Base-by-base conservation (phyloP, 2,329 filamentous ascomycete species). In the Amphichorda felina region DNA sequence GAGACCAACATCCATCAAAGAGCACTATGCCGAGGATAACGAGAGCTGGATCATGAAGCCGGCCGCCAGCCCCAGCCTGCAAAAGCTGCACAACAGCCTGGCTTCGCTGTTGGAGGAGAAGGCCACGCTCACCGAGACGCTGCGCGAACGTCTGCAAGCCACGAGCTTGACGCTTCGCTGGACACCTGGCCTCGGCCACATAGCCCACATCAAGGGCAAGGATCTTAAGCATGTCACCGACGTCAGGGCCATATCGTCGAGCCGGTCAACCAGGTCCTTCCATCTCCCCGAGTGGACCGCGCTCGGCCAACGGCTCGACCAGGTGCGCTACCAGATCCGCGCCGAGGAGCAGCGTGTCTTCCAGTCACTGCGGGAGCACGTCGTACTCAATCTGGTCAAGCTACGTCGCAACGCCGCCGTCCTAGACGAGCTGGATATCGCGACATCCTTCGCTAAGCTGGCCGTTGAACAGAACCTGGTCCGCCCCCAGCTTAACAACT, bases 401-500 rank as follows among this genome's bases (percentile, higher is more conserved):
- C 72, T 98, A 11, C 79, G 91, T 5, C 82, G 82, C 38, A 96
- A 95, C 55, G 88, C 89, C 9, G 71, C 76, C n/a, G 82, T 94
- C 1, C 73, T 98, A 15, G 89, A 96, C 53, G 88, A 95, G 56
- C 72, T 98, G 8, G 91, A 98, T 57, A 82, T 98, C 26, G 75
- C 82, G 3, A 85, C 84, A 37, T 86, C 86, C 0, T 94, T 94
- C 50, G 86, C 91, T 3, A 69, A 67, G 4, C 68, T 96, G 3
- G 88, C 91, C 2, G 55, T 67, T 17, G 83, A 94, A 51, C 79
- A 84, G 42, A 63, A 69, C 32, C 76, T 91, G 45, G 69, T 78
- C 2, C 74, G 89, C 0, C 91, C 91, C 0, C 59, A 77, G 2
- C 57, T 98, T 22, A 82, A 81, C 47, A 62, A 68, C 47, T 63